Percentiles rank a stretch among this genome's conserved stretches.
phyloP scores from a whole-genome alignment of 305 asterid species.

The Fraxinus platypoda region DNA sequence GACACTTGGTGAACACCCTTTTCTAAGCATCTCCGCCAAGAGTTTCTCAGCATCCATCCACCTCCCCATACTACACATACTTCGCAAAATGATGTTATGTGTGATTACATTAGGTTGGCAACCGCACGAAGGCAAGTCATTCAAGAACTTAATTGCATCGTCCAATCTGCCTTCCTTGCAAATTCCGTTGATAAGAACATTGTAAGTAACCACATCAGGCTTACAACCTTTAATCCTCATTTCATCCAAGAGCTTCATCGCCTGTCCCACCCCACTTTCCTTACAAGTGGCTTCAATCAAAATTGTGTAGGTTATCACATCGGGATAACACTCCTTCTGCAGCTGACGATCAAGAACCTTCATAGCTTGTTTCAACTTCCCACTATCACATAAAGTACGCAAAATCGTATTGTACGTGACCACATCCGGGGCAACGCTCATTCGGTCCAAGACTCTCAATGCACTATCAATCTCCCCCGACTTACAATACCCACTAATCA shows the following conservation, averaged over 20 bases:
- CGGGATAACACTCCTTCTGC: conserved; percentile 65
- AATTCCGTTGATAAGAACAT: conserved; percentile 73
- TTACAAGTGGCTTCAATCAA: conserved; percentile 80
- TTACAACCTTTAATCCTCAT: conserved; percentile 72
- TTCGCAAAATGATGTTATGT: conserved; percentile 69
- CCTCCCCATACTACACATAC: conserved; percentile 79
- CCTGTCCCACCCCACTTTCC: conserved; percentile 69
- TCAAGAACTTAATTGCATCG: conserved; percentile 71
- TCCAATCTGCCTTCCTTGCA: conserved; percentile 87
- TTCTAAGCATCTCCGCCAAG: conserved; percentile 69
- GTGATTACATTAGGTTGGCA: conserved; percentile 84
- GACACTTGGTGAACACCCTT: conserved; percentile 86
- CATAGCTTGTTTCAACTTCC: conserved; percentile 78
- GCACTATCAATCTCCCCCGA: conserved; percentile 75
- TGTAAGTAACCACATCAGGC: conserved; percentile 83
- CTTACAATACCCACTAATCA: conserved; percentile 84
- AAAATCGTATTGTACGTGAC: conserved; percentile 84
- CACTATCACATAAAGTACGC: conserved; percentile 70
- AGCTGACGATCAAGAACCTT: conserved; percentile 71
- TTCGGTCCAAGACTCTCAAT: conserved; percentile 57
- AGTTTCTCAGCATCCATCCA: conserved; percentile 93
- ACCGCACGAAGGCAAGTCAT: conserved; percentile 61
- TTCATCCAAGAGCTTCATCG: conserved; percentile 86
- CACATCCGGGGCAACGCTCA: conserved; percentile 83
- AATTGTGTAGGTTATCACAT: conserved; percentile 79